A percentile compares a stretch with the other conserved stretches of the same genome.
Evolutionary conservation across 768 basidiomycete species (phyloP).

Genomic region (Kwoniella botswanensis): DNA sequence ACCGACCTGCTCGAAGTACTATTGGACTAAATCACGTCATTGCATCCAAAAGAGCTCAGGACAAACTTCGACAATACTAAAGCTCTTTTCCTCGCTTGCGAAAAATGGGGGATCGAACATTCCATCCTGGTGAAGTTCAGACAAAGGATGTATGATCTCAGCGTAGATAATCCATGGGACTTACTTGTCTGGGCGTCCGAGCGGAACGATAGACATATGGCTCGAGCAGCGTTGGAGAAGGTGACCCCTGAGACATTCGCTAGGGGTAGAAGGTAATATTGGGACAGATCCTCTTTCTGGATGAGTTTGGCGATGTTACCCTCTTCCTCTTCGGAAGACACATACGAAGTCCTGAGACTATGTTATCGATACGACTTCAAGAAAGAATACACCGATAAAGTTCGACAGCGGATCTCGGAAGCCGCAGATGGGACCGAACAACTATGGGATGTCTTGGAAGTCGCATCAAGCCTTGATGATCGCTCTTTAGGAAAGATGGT

Average conservation of each 20-base stretch:
- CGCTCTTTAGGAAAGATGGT: slow-evolving; percentile 8
- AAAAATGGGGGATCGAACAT: background rate
- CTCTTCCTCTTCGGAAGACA: background rate
- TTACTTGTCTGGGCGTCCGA: background rate
- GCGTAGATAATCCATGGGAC: background rate
- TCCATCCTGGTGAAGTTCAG: background rate
- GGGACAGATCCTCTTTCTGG: background rate
- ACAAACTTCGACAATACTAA: slow-evolving; percentile 2
- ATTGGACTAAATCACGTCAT: background rate
- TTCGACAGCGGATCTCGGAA: background rate
- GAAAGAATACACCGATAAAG: background rate
- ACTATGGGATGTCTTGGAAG: background rate
- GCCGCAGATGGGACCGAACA: background rate
- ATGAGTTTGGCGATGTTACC: slow-evolving; percentile 3
- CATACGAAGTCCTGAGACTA: background rate
- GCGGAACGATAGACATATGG: background rate
- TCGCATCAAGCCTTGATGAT: background rate
- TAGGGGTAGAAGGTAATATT: background rate
- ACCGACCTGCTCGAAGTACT: background rate
- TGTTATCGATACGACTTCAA: slow-evolving; percentile 3
- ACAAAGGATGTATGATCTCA: background rate
- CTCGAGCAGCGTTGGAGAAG: background rate
- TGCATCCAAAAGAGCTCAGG: background rate
- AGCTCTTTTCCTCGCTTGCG: background rate
- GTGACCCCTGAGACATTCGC: background rate